Percentiles rank a stretch among this genome's conserved stretches.
Conservation (phyloP, 495 filamentous ascomycete genomes). For the Articulospora tetracladia region DNA sequence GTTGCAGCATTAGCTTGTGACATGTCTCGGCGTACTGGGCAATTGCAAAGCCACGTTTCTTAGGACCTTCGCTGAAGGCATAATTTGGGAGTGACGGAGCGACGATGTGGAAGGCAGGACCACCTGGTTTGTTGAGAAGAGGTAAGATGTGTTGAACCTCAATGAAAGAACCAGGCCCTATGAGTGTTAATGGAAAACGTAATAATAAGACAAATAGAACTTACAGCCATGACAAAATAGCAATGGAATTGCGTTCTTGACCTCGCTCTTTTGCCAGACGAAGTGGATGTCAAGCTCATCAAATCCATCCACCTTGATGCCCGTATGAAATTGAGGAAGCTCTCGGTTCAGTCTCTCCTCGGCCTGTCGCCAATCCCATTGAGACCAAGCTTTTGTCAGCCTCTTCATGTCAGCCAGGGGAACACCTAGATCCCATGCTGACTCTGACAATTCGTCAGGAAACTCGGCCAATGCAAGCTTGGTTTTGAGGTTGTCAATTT, state of each 20-base stretch:
- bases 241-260: conserved; percentile 49
- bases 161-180: conserved; percentile 63
- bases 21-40: conserved; percentile 57
- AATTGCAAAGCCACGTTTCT: conserved; percentile 51
- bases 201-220: conserved; percentile 24
- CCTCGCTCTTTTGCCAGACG: conserved; percentile 49
- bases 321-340: conserved; percentile 53
- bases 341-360: conserved; percentile 47
- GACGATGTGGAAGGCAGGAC: conserved; percentile 59
- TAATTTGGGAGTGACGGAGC: conserved; percentile 67
- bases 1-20: conserved; percentile 61
- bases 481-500: conserved; percentile 34
- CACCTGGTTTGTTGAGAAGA: conserved; percentile 41
- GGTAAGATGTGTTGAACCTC: conserved; percentile 65
- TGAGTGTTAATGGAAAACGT: background rate
- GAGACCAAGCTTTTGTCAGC: conserved; percentile 40
- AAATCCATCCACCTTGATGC: conserved; percentile 43
- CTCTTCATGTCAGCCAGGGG: conserved; percentile 45
- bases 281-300: conserved; percentile 49
- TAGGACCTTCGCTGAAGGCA: conserved; percentile 46
- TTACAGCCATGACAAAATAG: conserved; percentile 60
- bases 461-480: conserved; percentile 40
- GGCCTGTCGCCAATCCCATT: conserved; percentile 48
- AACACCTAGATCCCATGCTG: conserved; percentile 44
- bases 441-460: conserved; percentile 42